A percentile compares a stretch with the other conserved stretches of the same genome.
Evolutionary conservation across 1,284 basidiomycete species (phyloP).

Genomic region (Ganoderma meredithae): DNA sequence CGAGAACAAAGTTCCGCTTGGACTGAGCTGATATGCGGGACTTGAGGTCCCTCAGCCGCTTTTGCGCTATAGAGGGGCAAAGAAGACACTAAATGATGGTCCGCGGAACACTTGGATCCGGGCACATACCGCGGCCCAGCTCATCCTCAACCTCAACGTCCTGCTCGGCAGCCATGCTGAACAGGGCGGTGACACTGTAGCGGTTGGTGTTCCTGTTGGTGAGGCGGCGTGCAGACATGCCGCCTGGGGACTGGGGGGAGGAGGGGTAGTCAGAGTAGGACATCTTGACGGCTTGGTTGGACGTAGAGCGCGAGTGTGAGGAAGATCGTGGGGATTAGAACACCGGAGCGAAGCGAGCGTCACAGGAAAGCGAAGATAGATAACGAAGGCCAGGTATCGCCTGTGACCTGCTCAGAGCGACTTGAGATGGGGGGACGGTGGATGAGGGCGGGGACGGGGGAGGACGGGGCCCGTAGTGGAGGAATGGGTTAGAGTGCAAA

Average conservation of each 20-base stretch:
- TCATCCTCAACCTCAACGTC: conserved; percentile 99
- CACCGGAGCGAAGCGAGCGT: conserved; percentile 29
- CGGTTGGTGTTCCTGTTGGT: conserved; percentile 95
- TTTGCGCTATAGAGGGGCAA: conserved; percentile 71
- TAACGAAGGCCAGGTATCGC: conserved; percentile 33
- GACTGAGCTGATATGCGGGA: conserved; percentile 97
- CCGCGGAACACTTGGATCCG: conserved; percentile 1
- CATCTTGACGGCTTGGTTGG: conserved; percentile 24
- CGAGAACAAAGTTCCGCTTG: conserved; percentile 99
- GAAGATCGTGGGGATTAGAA: conserved; percentile 28
- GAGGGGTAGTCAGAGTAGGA: conserved; percentile 66
- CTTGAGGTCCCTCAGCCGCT: conserved; percentile 94
- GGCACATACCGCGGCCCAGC: conserved; percentile 83
- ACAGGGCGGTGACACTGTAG: conserved; percentile 95
- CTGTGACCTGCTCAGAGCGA: conserved; percentile 37
- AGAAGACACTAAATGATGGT: conserved; percentile 8
- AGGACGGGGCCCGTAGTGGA: conserved; percentile 14
- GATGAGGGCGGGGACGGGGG: conserved; percentile 14
- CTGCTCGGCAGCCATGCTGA: conserved; percentile 98
- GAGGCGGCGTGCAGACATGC: conserved; percentile 73
- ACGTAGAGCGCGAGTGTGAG: conserved; percentile 21
- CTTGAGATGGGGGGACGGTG: conserved; percentile 19
- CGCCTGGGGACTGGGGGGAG: conserved; percentile 57
- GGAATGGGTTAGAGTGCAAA: conserved; percentile 8
- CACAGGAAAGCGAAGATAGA: conserved; percentile 32